Evolutionary conservation across 257 asterid genomes (phyloP).

Genomic region (Oldenlandia corymbosa): DNA sequence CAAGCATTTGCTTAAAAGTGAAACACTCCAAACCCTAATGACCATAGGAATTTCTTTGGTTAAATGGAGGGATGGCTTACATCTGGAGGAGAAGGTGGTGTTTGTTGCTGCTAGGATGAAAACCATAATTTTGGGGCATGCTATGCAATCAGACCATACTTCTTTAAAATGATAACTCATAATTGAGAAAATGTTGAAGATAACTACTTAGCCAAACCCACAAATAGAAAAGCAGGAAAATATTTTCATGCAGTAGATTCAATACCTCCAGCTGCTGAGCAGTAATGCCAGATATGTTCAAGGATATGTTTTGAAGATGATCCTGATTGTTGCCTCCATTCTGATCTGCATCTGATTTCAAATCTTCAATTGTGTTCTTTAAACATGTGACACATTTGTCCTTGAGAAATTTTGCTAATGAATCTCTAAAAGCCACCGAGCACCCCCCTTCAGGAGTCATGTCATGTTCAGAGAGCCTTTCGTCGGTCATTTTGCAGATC

Average conservation of each 20-base stretch:
- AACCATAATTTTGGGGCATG: no score
- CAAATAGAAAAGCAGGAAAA: background rate
- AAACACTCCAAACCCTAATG: no score
- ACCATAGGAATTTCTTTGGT: background rate
- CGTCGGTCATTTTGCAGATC: conserved; percentile 30
- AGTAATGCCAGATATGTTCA: conserved; percentile 67
- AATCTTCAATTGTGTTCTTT: conserved; percentile 27
- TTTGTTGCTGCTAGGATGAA: no score
- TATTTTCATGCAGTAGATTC: background rate
- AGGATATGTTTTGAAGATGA: conserved; percentile 42
- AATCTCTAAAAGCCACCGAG: conserved; percentile 53
- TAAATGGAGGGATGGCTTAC: background rate
- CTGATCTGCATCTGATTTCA: conserved; percentile 32
- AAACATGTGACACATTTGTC: conserved; percentile 31
- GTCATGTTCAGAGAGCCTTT: conserved; percentile 39
- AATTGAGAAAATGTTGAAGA: no score
- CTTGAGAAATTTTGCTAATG: conserved; percentile 44
- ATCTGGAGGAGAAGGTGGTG: background rate
- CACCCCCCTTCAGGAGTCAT: conserved; percentile 41
- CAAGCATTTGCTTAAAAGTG: no score
- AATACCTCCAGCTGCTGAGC: conserved; percentile 65
- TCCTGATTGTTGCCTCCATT: conserved; percentile 30
- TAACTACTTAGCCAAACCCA: no score
- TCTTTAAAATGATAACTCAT: no score
- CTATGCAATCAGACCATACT: no score